A percentile compares a stretch with the other conserved stretches of the same genome.
phyloP scores from a whole-genome alignment of 1,284 basidiomycete genomes.

The Stygiomarasmius scandens region DNA sequence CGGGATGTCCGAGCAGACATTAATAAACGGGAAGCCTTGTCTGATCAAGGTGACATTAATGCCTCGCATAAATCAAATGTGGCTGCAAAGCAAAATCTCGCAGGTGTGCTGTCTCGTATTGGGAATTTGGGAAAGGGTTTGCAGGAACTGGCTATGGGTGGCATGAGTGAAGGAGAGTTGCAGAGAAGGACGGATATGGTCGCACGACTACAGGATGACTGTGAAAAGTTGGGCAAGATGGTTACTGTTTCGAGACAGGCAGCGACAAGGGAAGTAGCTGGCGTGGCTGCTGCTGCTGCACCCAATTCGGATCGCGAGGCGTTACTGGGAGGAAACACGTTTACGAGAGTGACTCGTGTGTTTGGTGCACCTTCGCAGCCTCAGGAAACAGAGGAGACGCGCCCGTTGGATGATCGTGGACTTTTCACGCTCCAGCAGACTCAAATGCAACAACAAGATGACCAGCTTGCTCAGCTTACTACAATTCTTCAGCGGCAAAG shows the following conservation, averaged over 20 bases:
- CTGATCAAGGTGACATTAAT: constrained; percentile 71
- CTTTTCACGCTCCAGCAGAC: constrained; percentile 79
- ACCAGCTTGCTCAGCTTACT: constrained; percentile 77
- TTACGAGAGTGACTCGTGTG: constrained; percentile 69
- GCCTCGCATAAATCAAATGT: constrained; percentile 82
- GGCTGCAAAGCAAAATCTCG: constrained; percentile 82
- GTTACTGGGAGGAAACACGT: constrained; percentile 50
- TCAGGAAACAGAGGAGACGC: constrained; percentile 83
- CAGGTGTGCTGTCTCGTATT: constrained; percentile 71
- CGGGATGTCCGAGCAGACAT: constrained; percentile 83
- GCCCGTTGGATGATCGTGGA: constrained; percentile 84
- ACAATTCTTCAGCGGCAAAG: constrained; percentile 86
- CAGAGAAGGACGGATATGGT: constrained; percentile 84
- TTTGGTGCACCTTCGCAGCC: constrained; percentile 70
- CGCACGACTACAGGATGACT: constrained; percentile 81
- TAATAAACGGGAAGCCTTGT: constrained; percentile 84
- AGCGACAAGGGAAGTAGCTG: constrained; percentile 37
- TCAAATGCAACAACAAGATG: constrained; percentile 85
- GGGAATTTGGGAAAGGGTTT: constrained; percentile 74
- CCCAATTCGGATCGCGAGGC: constrained; percentile 65
- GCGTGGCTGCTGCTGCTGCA: constrained; percentile 37
- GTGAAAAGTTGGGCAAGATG: constrained; percentile 80
- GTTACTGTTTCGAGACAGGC: constrained; percentile 69
- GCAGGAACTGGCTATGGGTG: constrained; percentile 61
- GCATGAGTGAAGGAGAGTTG: constrained; percentile 83